A percentile compares a stretch with the other conserved stretches of the same genome.
Evolutionary conservation across 257 asterid genomes (phyloP).

Genomic region (Prunella vulgaris): DNA sequence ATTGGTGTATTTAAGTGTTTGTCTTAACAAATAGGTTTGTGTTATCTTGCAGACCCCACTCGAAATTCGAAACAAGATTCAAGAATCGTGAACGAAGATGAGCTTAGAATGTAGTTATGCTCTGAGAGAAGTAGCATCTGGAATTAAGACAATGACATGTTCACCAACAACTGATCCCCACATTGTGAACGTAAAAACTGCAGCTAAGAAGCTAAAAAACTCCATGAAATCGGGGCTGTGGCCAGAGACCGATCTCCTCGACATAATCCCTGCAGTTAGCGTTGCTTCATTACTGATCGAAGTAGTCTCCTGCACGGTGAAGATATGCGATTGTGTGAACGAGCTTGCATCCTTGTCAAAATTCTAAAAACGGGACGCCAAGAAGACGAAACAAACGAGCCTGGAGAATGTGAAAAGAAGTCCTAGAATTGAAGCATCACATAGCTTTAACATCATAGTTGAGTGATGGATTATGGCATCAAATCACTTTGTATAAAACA

Average conservation of each 20-base stretch:
- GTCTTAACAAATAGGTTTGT: neutral
- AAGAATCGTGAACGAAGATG: conserved; percentile 42
- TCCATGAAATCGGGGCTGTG: conserved; percentile 24
- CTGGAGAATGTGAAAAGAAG: conserved; percentile 21
- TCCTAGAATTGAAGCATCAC: conserved; percentile 39
- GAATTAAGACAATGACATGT: conserved; percentile 40
- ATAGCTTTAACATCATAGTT: conserved; percentile 21
- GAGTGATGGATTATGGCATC: conserved; percentile 21
- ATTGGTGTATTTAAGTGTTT: neutral
- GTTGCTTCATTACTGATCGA: conserved; percentile 48
- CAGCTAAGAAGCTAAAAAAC: conserved; percentile 28
- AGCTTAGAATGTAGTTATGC: conserved; percentile 42
- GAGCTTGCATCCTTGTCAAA: conserved; percentile 42
- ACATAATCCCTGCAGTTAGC: conserved; percentile 32
- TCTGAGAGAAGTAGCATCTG: conserved; percentile 37
- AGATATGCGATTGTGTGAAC: conserved; percentile 40
- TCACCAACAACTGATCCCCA: conserved; percentile 19
- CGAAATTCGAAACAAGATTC: conserved; percentile 27
- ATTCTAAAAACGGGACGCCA: conserved; percentile 38
- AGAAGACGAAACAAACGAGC: conserved; percentile 5
- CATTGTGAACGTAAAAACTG: conserved; percentile 28
- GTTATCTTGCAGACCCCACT: conserved; percentile 31
- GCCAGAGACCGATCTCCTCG: conserved; percentile 32
- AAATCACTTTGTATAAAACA: neutral
- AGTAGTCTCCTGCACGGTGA: conserved; percentile 36